Base-by-base conservation (phyloP, 176 grass and related monocot genomes). In the Poa pratensis region DNA sequence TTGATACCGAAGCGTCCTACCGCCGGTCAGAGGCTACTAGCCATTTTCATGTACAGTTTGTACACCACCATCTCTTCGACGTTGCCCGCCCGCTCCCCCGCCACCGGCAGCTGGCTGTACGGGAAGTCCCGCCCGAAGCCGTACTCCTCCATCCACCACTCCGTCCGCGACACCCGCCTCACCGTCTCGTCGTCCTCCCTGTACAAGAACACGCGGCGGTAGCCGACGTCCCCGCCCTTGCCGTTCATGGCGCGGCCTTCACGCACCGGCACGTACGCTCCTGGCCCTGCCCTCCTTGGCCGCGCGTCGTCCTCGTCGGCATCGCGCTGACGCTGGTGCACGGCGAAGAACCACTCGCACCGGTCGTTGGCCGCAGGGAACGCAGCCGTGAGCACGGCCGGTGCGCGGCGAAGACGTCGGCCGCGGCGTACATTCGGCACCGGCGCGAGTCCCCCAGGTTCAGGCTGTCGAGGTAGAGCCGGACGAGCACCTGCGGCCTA, bases 71-170 rank as follows among this genome's bases (percentile, higher is more conserved):
- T 23, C 75, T 51, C 80, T 6, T 73, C 20, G n/a, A 61, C 46
- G 4, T 11, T 7, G 23, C 20, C 4, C 23, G 1, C 4, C 5
- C 15, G 8, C 9, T 20, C n/a, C 46, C 19, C 52, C 20, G 61
- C 16, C 4, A 18, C 0, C 3, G 61, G 73, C 3, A 85, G 68
- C 24, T 40, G 20, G 2, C 17, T 6, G n/a, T 40, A 79, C 45
- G 67, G 67, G 75, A 90, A 83, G 20, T 58, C 35, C 57, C 7
- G 26, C 11, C 84, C 35, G 84, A 90, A 80, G 5, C 35, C 58
- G 49, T 66, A 87, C 6, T 90, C 73, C 66, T 83, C 84, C 88
- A 90, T 83, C 84, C 65, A 79, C 79, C 84, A 90, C 80, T 35
- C 74, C 19, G 84, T 79, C 63, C 9, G 55, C 34, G 79, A 70